Conservation (phyloP, 1,139 yeast genomes). For the Debaryomycetaceae sp. region DNA sequence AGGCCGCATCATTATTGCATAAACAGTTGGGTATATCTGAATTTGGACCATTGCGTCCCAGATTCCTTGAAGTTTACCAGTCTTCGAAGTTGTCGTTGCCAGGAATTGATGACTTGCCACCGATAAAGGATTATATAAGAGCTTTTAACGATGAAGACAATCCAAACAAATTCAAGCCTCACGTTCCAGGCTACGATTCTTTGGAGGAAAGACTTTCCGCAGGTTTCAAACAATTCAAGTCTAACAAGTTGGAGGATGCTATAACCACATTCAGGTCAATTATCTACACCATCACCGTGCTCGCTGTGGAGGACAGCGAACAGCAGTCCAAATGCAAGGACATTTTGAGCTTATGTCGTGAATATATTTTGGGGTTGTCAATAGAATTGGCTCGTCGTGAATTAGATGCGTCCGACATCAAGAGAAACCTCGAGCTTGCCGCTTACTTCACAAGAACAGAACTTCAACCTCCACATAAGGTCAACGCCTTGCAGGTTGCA, state of each 20-base stretch:
- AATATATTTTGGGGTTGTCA: conserved; percentile 86
- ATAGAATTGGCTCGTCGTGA: conserved; percentile 87
- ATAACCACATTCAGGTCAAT: conserved; percentile 74
- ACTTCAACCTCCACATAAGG: conserved; percentile 77
- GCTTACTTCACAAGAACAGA: conserved; percentile 89
- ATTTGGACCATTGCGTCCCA: conserved; percentile 80
- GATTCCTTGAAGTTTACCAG: conserved; percentile 81
- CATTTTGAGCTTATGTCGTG: conserved; percentile 72
- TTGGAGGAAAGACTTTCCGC: conserved; percentile 62
- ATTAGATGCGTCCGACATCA: conserved; percentile 63
- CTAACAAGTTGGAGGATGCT: conserved; percentile 79
- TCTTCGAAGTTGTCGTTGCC: conserved; percentile 74
- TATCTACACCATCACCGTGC: conserved; percentile 69
- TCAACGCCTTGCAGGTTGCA: conserved; percentile 91
- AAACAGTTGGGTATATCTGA: conserved; percentile 84
- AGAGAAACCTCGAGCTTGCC: conserved; percentile 89
- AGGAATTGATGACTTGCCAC: conserved; percentile 66
- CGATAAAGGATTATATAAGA: conserved; percentile 68
- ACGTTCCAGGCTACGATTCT: conserved; percentile 69
- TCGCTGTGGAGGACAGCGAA: conserved; percentile 68
- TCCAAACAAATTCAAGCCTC: conserved; percentile 57
- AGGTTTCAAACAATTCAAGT: conserved; percentile 80
- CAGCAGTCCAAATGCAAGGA: conserved; percentile 76
- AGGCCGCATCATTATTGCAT: conserved; percentile 87
- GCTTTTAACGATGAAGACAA: conserved; percentile 57